A percentile compares a stretch with the other conserved stretches of the same genome.
Evolutionary conservation across 306 rosid genomes (phyloP).

Genomic region (Purshia tridentata): DNA sequence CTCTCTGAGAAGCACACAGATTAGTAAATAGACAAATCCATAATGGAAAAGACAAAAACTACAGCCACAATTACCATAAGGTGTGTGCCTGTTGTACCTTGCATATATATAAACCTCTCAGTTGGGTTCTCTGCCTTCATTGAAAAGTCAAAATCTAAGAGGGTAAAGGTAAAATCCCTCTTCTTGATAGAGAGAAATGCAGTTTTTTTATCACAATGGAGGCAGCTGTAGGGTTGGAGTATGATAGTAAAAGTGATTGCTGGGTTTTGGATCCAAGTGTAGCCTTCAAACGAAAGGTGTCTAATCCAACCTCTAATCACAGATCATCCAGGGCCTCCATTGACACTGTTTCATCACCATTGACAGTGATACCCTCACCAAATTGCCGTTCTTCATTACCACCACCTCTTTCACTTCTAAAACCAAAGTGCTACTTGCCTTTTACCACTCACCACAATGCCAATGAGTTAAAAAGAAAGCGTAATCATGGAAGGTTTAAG

Average conservation of each 20-base stretch:
- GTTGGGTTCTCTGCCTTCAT: too few species aligned
- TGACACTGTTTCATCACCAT: neutral
- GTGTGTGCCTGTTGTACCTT: neutral
- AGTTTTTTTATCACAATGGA: neutral
- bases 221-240: constrained; percentile 8
- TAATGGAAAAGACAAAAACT: neutral
- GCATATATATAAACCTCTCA: neutral
- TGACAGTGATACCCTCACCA: neutral
- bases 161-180: neutral
- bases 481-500: neutral
- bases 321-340: constrained; percentile 14
- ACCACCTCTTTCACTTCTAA: neutral
- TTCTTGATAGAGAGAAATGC: neutral
- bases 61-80: neutral
- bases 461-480: neutral
- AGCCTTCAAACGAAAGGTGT: neutral
- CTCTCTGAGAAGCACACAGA: too few species aligned
- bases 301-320: neutral
- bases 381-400: neutral
- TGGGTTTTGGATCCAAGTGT: constrained; percentile 25
- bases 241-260: constrained; percentile 2
- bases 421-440: neutral
- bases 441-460: neutral
- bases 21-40: too few species aligned
- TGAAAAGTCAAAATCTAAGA: neutral